Evolutionary conservation across 169 alveolate genomes (phyloP), one percentile per base, ranked within the genome.

Genomic region (Plasmodium gonderi): DNA sequence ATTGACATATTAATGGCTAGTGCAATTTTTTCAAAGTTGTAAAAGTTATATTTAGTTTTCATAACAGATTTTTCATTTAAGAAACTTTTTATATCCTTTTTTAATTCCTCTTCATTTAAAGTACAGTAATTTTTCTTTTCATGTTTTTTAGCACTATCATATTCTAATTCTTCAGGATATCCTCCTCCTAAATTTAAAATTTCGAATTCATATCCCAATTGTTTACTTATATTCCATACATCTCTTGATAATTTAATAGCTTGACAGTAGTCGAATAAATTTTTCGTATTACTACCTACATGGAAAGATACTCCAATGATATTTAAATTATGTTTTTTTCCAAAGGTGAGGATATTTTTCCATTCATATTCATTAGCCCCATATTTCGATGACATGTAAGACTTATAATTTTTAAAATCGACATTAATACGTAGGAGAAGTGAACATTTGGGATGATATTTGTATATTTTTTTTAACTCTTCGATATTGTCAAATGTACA

Each of bases 361-460:
- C 94, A 89, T 6, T 89, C 94, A 69, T 64, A 69, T 78, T 89
- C 77, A 77, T 89, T 89, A 3, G 94, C 94, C 3, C 94, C 94
- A 64, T 77, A 89, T 23, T 89, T 89, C 0, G 94, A 77, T 0
- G 94, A 89, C 94, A 89, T 89, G 72, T 89, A 89, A 0, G 94
- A 89, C 26, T 76, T 89, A 23, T 78, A 89, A 89, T 89, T 89
- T 44, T 78, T 78, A 44, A 89, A 89, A 64, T 89, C 94, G 1
- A 89, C 90, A 64, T 89, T 89, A 20, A 89, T 89, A 47, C 94
- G 94, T 49, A 89, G 80, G 3, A 89, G 51, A 14, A 89, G 54
- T 0, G 94, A 77, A 44, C 94, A 89, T 2, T 26, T 77, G 9
- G 94, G 94, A 89, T 89, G 94, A 42, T 78, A 77, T 45, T 77